Evolutionary conservation across 192 early-diverging fungal species (phyloP), one percentile per base, ranked within the genome.

Genomic region (Podila clonocystis): DNA sequence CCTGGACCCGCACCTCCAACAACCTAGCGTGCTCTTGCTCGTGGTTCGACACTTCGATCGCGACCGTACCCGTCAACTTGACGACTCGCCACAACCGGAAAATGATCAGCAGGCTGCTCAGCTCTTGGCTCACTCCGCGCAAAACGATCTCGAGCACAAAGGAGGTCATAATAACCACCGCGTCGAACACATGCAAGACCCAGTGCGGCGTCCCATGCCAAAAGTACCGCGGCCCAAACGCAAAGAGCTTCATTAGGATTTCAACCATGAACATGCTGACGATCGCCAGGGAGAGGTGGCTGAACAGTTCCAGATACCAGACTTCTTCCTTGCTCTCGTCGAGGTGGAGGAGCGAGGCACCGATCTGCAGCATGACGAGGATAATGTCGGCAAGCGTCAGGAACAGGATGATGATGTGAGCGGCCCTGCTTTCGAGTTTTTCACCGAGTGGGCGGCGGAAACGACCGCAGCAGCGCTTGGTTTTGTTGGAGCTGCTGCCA

Each of bases 61-160:
- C 83, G 19, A 87, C 83, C 5, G 83, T 75, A 13, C 85, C 82
- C 22, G 83, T 73, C 31, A 85, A 70, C 57, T 89, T 87, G 59
- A 89, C 65, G 12, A 89, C 63, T n/a, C 87, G 80, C 87, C 87
- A 89, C 28, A 87, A 69, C 38, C 87, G 84, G 62, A 89, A 86
- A 2, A 87, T 49, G 33, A 89, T 82, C 62, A 89, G 71, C 11
- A 89, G 68, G 45, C 75, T 84, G 11, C 71, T 75, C 15, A 87
- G 69, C 48, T 89, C 86, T 58, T 85, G 68, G 30, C 82, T 75
- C 9, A 83, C 84, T 38, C 87, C 87, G 12, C 67, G 49, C 20
- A 89, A 73, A 8, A 78, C 49, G 19, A 89, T 58, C 52, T 89
- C 87, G 9, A 89, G 63, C 22, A 83, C 5, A 57, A 89, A 84